phyloP scores from a whole-genome alignment of 768 basidiomycete genomes.

The Termitomyces heimii region DNA sequence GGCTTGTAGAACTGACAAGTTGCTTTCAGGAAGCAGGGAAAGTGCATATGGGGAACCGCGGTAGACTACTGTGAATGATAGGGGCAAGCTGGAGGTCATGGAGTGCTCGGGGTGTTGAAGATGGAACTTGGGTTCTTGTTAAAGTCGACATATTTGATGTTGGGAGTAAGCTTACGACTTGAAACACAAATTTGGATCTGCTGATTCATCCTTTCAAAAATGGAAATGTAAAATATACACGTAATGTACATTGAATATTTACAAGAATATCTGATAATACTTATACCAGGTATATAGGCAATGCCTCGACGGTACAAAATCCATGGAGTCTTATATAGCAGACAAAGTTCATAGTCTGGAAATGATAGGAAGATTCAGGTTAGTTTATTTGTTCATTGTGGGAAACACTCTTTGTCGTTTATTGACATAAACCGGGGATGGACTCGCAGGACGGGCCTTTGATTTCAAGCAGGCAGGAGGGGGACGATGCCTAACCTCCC shows the following conservation, averaged over 20 bases:
- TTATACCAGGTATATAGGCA: not conserved
- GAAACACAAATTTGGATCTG: not conserved
- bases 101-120: not conserved
- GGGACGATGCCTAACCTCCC: not conserved
- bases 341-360: not conserved
- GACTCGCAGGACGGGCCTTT: conserved; percentile 7
- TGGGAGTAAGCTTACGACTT: not conserved
- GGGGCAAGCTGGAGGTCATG: conserved; percentile 11
- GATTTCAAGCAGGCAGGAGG: not conserved
- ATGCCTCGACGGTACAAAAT: not conserved
- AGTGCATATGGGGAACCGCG: conserved; percentile 44
- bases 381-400: not conserved
- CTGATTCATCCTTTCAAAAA: not conserved
- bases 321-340: not conserved
- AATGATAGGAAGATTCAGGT: not conserved
- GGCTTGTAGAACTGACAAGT: conserved; percentile 45
- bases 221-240: not conserved
- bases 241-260: not conserved
- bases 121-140: not conserved
- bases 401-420: conserved; percentile 2
- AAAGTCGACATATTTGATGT: not conserved
- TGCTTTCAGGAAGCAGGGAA: conserved; percentile 41
- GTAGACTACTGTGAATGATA: conserved; percentile 30
- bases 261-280: not conserved
- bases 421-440: not conserved